Percentiles rank a stretch among this genome's conserved stretches.
Conservation (phyloP, 78 protist species). For the Dictyostelium brefeldianum region DNA sequence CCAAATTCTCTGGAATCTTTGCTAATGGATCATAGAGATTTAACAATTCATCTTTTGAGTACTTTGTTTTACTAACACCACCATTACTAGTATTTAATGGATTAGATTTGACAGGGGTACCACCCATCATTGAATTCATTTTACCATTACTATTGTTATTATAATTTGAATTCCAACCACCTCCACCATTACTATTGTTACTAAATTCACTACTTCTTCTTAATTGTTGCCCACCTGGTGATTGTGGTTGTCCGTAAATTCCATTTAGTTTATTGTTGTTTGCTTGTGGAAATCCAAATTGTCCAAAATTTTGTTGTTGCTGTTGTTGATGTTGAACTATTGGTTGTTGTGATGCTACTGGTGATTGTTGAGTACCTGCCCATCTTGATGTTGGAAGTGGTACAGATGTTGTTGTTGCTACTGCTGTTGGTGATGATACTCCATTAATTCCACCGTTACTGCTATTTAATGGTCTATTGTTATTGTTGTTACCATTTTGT, state of each 20-base stretch:
- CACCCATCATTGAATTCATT: neutral
- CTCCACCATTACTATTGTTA: neutral
- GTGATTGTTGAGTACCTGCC: slow-evolving; percentile 30
- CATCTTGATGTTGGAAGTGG: neutral
- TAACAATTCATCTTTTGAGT: slow-evolving; percentile 61
- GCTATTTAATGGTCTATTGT: neutral
- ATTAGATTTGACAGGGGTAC: neutral
- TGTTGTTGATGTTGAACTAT: slow-evolving; percentile 24
- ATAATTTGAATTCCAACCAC: neutral
- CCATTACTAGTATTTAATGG: slow-evolving; percentile 2
- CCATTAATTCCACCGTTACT: slow-evolving; percentile 10
- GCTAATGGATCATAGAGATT: slow-evolving; percentile 52
- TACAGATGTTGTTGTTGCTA: neutral
- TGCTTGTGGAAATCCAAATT: neutral
- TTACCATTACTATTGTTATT: neutral
- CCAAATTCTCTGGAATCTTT: slow-evolving; percentile 25
- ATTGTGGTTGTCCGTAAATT: slow-evolving; percentile 21
- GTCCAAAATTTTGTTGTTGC: slow-evolving; percentile 2
- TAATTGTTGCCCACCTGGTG: neutral
- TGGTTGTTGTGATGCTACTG: neutral
- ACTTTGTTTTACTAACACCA: slow-evolving; percentile 28
- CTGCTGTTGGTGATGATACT: neutral
- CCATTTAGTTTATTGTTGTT: neutral
- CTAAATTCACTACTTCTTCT: slow-evolving; percentile 26
- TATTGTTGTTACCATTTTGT: neutral